Base-by-base conservation (phyloP, 768 basidiomycete species). In the Pholiota conissans region DNA sequence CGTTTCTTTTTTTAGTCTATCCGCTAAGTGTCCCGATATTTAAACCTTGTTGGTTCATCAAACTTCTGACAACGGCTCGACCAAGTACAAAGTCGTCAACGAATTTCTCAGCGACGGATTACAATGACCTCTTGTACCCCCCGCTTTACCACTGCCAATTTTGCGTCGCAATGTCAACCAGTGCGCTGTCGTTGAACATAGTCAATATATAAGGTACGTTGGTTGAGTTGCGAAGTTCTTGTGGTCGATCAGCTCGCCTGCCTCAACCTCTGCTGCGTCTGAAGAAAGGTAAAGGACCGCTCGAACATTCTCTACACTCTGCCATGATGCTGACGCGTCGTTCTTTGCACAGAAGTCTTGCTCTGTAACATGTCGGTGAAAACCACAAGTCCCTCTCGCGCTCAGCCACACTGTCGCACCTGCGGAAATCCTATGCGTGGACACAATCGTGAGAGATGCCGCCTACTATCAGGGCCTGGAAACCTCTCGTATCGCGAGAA, bases 31-130 rank as follows among this genome's bases (percentile, higher is more conserved):
- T n/a, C n/a, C n/a, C n/a, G n/a, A n/a, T n/a, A n/a, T n/a, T n/a
- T n/a, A n/a, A n/a, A 37, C 50, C 20, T 49, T 30, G 49, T 34
- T 50, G 29, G 20, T 34, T 32, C 49, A 50, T 50, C 49, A 50
- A 34, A 34, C 10, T 26, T n/a, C 16, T 51, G 50, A 52, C 50
- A 52, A 37, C 34, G 34, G 24, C 50, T 32, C 34, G 14, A 14
- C 32, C 7, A 14, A 52, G 50, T 52, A 52, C 50, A 52, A 52
- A 52, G 50, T 52, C 50, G 50, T 52, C 50, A 39, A 52, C 50
- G 32, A 52, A 37, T 52, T 52, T 37, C 50, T 37, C 50, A 52
- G 50, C 50, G 50, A 52, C 50, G 50, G 50, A 52, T 52, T 52
- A 52, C 50, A 52, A 52, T 22, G 32, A 27, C 42, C 14, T 39